phyloP scores from a whole-genome alignment of 2,329 filamentous ascomycete genomes.

The Colletotrichum musicola region DNA sequence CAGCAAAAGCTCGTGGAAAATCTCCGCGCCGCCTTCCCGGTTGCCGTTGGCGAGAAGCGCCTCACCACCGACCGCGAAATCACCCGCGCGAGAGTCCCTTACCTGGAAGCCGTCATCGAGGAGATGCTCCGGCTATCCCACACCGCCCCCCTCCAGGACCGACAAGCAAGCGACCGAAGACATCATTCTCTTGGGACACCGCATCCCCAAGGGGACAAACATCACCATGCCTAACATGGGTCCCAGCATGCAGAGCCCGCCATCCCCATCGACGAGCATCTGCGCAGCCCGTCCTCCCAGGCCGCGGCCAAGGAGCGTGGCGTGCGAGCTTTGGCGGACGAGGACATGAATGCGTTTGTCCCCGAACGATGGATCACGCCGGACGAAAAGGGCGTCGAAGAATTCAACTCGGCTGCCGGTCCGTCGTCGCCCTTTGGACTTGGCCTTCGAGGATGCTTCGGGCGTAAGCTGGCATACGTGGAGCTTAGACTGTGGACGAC shows the following conservation, averaged over 20 bases:
- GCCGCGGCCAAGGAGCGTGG: background rate
- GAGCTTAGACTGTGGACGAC: too few species aligned
- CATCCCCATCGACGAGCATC: constrained; percentile 34
- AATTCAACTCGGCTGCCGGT: too few species aligned
- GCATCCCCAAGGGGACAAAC: constrained; percentile 45
- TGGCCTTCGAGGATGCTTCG: too few species aligned
- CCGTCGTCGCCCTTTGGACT: too few species aligned
- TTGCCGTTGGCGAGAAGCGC: constrained; percentile 39
- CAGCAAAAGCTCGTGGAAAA: constrained; percentile 44
- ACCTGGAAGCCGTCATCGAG: constrained; percentile 47
- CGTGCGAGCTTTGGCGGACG: too few species aligned
- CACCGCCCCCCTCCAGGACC: constrained; percentile 40
- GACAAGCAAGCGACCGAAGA: constrained; percentile 42
- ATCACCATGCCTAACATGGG: constrained; percentile 34
- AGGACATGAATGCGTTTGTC: too few species aligned
- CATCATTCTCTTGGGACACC: constrained; percentile 42
- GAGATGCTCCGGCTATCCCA: constrained; percentile 45
- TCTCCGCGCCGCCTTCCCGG: constrained; percentile 32
- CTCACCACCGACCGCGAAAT: constrained; percentile 42
- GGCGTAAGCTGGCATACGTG: too few species aligned
- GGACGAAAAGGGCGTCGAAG: too few species aligned
- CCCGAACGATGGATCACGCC: too few species aligned
- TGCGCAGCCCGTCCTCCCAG: constrained; percentile 26
- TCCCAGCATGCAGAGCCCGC: background rate
- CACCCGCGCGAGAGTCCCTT: constrained; percentile 38